Evolutionary conservation across 768 basidiomycete species (phyloP).

Genomic region (Trametes coccinea): DNA sequence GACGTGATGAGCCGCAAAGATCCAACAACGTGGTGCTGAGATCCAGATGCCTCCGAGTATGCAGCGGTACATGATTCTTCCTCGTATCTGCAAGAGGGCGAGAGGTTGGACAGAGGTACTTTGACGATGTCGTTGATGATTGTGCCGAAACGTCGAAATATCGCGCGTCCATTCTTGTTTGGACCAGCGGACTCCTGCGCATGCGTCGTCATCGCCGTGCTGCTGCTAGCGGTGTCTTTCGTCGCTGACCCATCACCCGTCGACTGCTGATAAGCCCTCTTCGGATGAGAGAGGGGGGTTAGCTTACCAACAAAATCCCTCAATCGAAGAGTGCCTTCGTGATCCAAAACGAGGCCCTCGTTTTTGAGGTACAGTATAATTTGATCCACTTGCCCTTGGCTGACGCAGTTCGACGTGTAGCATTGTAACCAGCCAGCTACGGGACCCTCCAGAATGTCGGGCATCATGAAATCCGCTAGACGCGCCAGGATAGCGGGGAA

Average conservation of each 20-base stretch:
- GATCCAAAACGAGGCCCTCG: background rate
- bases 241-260: background rate
- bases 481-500: background rate
- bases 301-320: background rate
- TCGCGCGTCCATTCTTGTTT: background rate
- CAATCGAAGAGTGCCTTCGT: background rate
- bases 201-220: background rate
- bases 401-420: constrained; percentile 1
- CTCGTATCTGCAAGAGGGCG: background rate
- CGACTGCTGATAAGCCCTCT: background rate
- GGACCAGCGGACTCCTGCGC: background rate
- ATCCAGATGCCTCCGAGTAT: background rate
- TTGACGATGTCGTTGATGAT: background rate
- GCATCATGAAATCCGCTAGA: background rate
- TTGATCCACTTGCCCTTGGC: background rate
- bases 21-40: constrained; percentile 2
- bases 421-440: background rate
- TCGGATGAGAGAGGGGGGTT: background rate
- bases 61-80: background rate
- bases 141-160: background rate
- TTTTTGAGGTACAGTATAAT: background rate
- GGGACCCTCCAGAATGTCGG: background rate
- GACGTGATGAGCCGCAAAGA: background rate
- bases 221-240: background rate
- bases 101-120: background rate